Base-by-base conservation (phyloP, 805 yeast species). In the Candida peoriensis region DNA sequence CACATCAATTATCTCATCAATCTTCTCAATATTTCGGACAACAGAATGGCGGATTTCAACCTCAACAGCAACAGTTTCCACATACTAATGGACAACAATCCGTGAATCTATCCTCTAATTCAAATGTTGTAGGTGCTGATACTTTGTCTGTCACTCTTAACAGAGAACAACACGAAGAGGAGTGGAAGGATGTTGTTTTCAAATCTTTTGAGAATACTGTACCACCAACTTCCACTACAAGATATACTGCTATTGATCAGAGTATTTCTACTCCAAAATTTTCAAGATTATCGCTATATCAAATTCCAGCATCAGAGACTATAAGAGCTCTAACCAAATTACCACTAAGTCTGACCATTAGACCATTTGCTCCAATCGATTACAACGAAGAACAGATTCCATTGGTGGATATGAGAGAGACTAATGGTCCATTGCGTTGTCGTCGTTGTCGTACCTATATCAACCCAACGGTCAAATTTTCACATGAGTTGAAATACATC, bases 371-470 rank as follows among this genome's bases (percentile, higher is more conserved):
- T 0, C 77, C 78, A 10, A 45, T 59, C 10, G 59, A 64, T 21
- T 55, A 60, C 6, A 56, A 66, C 31, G 79, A 71, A 12, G 75
- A 72, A 2, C 60, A 60, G 0, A 73, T 88, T 2, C 94, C 95
- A 0, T 68, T 70, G 5, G 78, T 81, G 5, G 89, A 85, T 52
- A 72, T 74, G 63, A 60, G 67, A 17, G 29, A 29, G 4, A 52
- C 52, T 6, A 53, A 68, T 12, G 86, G 87, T 1, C 95, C 96
- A 0, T 80, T 94, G 22, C 74, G 99, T 47, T 93, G 99, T 61
- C 74, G 76, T 46, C 79, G 97, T 42, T 93, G 99, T 62, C 75
- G 96, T 37, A 76, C 96, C 1, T 93, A 88, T 57, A 69, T 88
- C 42, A 93, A 90, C 55, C 94, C 97, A 4, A 74, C 78, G 14